Conservation (phyloP, 331 rosid genomes). For the Malus hybrid region DNA sequence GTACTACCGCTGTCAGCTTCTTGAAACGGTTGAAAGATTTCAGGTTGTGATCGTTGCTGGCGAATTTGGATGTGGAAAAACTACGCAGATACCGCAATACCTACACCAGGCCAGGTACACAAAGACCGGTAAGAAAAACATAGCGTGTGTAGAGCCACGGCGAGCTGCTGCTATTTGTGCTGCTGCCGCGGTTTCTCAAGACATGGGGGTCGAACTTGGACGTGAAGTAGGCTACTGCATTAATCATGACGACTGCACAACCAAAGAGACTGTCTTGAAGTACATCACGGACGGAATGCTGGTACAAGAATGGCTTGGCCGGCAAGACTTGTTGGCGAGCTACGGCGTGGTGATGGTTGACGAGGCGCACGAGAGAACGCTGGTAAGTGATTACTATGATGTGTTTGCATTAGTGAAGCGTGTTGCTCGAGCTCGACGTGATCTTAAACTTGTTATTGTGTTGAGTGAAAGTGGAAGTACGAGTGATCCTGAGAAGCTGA, state of each 20-base stretch:
- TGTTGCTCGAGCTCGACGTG: constrained; percentile 76
- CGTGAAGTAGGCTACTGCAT: neutral
- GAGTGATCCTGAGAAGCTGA: constrained; percentile 74
- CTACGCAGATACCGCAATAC: neutral
- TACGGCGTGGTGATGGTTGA: constrained; percentile 46
- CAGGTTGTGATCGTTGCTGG: neutral
- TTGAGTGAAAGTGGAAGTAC: too few relatives aligned
- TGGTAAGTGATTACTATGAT: constrained; percentile 61
- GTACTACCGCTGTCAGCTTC: neutral
- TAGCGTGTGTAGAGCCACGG: neutral
- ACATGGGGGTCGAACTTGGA: neutral
- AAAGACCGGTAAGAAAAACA: neutral
- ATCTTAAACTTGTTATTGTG: constrained; percentile 45
- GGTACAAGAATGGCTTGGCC: neutral
- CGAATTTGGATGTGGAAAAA: neutral
- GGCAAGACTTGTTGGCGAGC: neutral
- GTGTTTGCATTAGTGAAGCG: constrained; percentile 89
- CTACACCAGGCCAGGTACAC: neutral
- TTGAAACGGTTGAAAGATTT: neutral
- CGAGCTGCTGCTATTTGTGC: neutral
- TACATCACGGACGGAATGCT: neutral
- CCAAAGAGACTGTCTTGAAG: constrained; percentile 58
- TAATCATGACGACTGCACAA: neutral
- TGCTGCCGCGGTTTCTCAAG: neutral
- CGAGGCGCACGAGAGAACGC: constrained; percentile 96